phyloP scores from a whole-genome alignment of 805 yeast species.

The Ogataea polymorpha region DNA sequence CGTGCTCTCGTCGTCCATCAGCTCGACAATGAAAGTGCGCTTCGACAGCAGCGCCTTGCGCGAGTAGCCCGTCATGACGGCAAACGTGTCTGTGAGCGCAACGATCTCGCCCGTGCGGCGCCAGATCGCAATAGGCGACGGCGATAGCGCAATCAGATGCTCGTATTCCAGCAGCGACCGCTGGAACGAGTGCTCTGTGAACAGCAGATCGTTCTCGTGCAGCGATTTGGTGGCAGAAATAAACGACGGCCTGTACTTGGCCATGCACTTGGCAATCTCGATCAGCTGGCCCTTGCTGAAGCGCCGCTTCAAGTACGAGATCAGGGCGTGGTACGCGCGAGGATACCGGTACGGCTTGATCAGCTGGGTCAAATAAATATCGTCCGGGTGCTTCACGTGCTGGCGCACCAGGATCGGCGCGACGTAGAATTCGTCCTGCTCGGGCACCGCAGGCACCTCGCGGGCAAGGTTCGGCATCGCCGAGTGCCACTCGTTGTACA shows the following conservation, averaged over 20 bases:
- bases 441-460: conserved; percentile 39
- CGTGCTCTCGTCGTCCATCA: conserved; percentile 78
- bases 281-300: conserved; percentile 40
- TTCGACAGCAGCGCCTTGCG: conserved; percentile 54
- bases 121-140: conserved; percentile 83
- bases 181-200: conserved; percentile 57
- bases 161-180: conserved; percentile 57
- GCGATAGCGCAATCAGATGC: conserved; percentile 51
- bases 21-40: conserved; percentile 68
- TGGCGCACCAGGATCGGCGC: conserved; percentile 58
- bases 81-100: conserved; percentile 71
- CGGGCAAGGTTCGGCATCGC: conserved; percentile 50
- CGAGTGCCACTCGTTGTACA: conserved; percentile 49
- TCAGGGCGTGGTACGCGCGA: conserved; percentile 57
- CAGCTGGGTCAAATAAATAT: conserved; percentile 41
- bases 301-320: conserved; percentile 50
- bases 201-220: conserved; percentile 66
- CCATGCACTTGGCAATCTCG: conserved; percentile 54
- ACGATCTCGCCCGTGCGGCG: conserved; percentile 83
- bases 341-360: conserved; percentile 59
- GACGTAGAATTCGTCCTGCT: conserved; percentile 43
- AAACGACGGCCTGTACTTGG: conserved; percentile 70
- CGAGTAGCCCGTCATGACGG: conserved; percentile 64
- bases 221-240: conserved; percentile 72
- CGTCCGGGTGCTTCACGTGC: conserved; percentile 49